Percentiles rank a stretch among this genome's conserved stretches.
phyloP scores from a whole-genome alignment of 805 yeast genomes.

The Candida ascalaphidarum region DNA sequence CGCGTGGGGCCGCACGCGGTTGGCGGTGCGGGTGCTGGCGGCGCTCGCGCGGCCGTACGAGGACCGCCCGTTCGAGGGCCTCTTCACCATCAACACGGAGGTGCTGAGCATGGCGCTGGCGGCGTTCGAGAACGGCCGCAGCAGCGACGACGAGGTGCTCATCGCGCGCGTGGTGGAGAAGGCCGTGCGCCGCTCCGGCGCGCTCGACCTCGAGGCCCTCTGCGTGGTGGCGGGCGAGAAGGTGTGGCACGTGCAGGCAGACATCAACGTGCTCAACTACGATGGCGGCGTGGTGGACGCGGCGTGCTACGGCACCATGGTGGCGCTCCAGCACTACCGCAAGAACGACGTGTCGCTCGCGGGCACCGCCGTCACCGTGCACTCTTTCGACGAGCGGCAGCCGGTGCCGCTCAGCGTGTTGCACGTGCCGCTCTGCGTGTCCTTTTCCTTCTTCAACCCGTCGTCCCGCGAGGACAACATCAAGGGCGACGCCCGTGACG shows the following conservation, averaged over 20 bases:
- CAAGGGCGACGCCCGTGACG: conserved; percentile 54
- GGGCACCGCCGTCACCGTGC: conserved; percentile 59
- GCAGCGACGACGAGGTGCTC: conserved; percentile 73
- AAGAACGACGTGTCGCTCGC: conserved; percentile 76
- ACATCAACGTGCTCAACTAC: conserved; percentile 77
- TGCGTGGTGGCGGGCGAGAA: conserved; percentile 87
- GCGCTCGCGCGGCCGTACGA: conserved; percentile 74
- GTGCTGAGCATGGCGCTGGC: conserved; percentile 87
- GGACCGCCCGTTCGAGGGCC: conserved; percentile 90
- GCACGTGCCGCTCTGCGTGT: conserved; percentile 84
- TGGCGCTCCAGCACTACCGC: conserved; percentile 73
- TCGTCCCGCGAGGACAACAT: conserved; percentile 55
- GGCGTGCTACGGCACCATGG: conserved; percentile 83
- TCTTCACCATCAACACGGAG: conserved; percentile 77
- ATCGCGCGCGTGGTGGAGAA: conserved; percentile 82
- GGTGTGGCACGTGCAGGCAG: conserved; percentile 89
- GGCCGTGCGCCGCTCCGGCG: conserved; percentile 83
- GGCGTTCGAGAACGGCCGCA: conserved; percentile 64
- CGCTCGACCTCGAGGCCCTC: conserved; percentile 81
- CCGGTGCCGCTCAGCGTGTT: conserved; percentile 80
- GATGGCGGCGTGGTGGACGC: conserved; percentile 94
- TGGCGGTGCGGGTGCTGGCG: conserved; percentile 67
- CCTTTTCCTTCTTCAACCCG: conserved; percentile 80
- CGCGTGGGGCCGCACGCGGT: conserved; percentile 61
- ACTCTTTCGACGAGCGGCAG: conserved; percentile 67